A percentile compares a stretch with the other conserved stretches of the same genome.
Evolutionary conservation across 352 stramenopile species (phyloP).

Genomic region (Aphanomyces invadans): DNA sequence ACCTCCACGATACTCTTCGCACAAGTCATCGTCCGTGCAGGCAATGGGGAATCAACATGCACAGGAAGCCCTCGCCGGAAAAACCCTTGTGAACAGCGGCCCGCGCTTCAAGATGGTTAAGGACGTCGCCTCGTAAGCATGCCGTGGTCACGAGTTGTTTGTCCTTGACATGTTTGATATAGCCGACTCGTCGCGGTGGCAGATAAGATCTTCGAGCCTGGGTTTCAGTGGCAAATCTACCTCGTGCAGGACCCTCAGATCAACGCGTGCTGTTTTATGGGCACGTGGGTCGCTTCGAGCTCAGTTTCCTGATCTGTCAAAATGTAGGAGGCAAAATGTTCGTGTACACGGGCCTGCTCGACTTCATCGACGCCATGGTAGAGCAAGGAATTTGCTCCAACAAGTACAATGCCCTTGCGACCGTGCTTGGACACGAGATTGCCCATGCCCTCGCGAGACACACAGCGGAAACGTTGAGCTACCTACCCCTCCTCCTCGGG

Average conservation of each 20-base stretch:
- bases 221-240: constrained; percentile 57
- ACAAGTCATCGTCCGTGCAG: constrained; percentile 25
- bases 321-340: constrained; percentile 47
- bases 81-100: constrained; percentile 37
- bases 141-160: too few species aligned
- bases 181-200: constrained; percentile 51
- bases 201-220: constrained; percentile 55
- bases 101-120: constrained; percentile 47
- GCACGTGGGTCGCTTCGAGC: too few species aligned
- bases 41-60: constrained; percentile 47
- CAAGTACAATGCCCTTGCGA: constrained; percentile 56
- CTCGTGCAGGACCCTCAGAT: constrained; percentile 43
- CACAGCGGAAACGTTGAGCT: constrained; percentile 54
- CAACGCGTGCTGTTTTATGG: constrained; percentile 53
- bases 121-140: constrained; percentile 54
- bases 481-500: constrained; percentile 42
- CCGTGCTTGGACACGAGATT: constrained; percentile 63
- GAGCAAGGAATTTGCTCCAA: constrained; percentile 44
- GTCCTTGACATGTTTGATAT: constrained; percentile 1
- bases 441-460: constrained; percentile 53
- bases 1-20: too few species aligned
- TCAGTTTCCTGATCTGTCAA: too few species aligned
- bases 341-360: constrained; percentile 55
- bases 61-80: constrained; percentile 35
- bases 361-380: constrained; percentile 54